Evolutionary conservation across 140 eudicot species (phyloP).

Genomic region (Flaveria floridana): DNA sequence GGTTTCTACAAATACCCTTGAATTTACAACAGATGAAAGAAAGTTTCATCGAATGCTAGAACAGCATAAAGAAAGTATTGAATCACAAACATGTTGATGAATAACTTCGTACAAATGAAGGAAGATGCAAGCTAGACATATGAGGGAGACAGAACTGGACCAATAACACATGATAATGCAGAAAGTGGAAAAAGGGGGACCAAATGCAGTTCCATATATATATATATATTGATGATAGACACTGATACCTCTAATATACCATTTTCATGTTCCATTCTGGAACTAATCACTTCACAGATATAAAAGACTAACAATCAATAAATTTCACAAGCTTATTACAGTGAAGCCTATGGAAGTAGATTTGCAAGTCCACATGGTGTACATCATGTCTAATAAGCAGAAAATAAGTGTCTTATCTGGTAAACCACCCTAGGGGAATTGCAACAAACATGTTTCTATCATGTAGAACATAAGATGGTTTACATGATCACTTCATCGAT

Average conservation of each 20-base stretch:
- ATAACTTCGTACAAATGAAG: background rate
- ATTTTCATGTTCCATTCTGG: constrained; percentile 13
- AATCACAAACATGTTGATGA: constrained; percentile 4
- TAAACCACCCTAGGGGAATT: background rate
- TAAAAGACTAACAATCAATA: background rate
- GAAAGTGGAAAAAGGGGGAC: constrained; percentile 12
- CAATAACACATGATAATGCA: background rate
- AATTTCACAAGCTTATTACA: constrained; percentile 5
- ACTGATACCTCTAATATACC: background rate
- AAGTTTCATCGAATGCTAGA: constrained; percentile 67
- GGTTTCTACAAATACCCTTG: constrained; percentile 88
- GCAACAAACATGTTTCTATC: background rate
- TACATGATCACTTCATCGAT: background rate
- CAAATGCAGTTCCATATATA: background rate
- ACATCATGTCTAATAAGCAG: background rate
- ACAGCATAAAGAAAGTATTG: constrained; percentile 8
- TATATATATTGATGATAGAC: background rate
- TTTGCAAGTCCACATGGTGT: background rate
- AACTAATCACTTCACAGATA: constrained; percentile 13
- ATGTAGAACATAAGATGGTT: background rate
- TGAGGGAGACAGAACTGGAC: background rate
- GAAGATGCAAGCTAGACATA: constrained; percentile 8
- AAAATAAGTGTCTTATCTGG: background rate
- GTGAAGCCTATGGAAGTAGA: background rate
- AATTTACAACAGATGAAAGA: constrained; percentile 22